Base-by-base conservation (phyloP, 257 asterid genomes). In the Misopates orontium region DNA sequence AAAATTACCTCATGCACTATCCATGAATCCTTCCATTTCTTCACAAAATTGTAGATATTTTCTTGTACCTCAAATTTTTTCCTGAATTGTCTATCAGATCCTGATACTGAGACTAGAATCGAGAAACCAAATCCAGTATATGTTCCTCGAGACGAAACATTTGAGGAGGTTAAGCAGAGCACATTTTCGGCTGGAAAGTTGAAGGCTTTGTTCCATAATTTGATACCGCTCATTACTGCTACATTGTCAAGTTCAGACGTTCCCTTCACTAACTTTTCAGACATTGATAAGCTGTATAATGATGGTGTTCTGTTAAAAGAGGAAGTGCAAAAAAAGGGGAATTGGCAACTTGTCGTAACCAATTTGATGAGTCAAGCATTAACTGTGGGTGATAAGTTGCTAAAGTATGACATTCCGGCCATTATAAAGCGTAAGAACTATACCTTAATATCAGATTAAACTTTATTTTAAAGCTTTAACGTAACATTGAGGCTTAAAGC, bases 111-210 rank as follows among this genome's bases (percentile, higher is more conserved):
- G 73, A 75, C 77, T 22, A 78, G 96, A 75, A 82, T 88, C 19
- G 98, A 84, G 90, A 91, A 86, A 68, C 98, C 98, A 4, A 64
- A 79, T 79, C 95, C 96, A 2, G 87, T 88, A 25, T 91, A 91
- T 55, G 98, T 91, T 56, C 98, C 98, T 9, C 77, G 98, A 18
- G 98, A 91, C 57, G 98, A 91, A 67, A 78, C 95, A 8, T 91
- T 91, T 63, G 98, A 88, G 78, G 98, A 91, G 83, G 73, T 82
- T 53, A 91, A 91, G 75, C 91, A 88, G 72, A 80, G 52, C n/a
- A 82, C 96, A 0, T 91, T 91, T 66, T 78, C 98, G 19, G 83
- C 90, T 36, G 98, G 98, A 68, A 84, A 85, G 71, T 66, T 91
- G 82, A 91, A 91, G 80, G 95, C 94, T 52, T 32, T 83, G 69